Evolutionary conservation across 805 yeast species (phyloP).

Genomic region (Metschnikowia vanudenii): DNA sequence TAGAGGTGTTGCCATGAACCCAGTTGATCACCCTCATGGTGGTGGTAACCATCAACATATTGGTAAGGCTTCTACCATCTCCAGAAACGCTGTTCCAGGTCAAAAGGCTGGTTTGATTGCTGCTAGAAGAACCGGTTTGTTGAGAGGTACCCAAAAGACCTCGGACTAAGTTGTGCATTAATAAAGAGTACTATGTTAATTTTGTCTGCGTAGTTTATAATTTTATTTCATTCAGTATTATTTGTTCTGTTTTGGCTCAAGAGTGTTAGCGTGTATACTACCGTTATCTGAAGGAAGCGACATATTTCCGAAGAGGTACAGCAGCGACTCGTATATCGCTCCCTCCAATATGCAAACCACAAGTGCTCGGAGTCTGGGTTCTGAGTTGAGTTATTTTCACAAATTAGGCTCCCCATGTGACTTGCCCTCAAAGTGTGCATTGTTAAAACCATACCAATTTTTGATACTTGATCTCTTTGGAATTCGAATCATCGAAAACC

Average conservation of each 20-base stretch:
- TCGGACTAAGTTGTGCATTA: slow-evolving; percentile 34
- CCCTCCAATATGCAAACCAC: no score
- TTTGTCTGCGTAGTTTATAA: neutral
- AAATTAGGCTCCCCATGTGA: no score
- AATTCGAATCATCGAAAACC: no score
- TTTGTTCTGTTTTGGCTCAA: neutral
- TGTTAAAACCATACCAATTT: no score
- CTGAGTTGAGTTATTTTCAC: no score
- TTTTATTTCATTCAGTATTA: neutral
- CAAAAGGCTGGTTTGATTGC: slow-evolving; percentile 99
- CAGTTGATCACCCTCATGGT: slow-evolving; percentile 99
- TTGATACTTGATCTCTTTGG: no score
- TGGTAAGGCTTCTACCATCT: slow-evolving; percentile 99
- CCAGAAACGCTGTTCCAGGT: slow-evolving; percentile 99
- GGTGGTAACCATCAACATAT: slow-evolving; percentile 99
- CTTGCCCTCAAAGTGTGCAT: no score
- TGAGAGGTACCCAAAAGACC: slow-evolving; percentile 98
- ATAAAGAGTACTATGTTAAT: slow-evolving; percentile 16
- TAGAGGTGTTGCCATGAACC: slow-evolving; percentile 99
- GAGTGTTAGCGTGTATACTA: neutral
- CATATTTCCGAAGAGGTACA: no score
- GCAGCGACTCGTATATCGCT: no score
- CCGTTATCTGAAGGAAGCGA: no score
- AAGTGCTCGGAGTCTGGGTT: no score
- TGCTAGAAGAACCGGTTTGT: slow-evolving; percentile 99